Percentiles rank a stretch among this genome's conserved stretches.
phyloP scores from a whole-genome alignment of 1,284 basidiomycete genomes.

The Chondrostereum purpureum region DNA sequence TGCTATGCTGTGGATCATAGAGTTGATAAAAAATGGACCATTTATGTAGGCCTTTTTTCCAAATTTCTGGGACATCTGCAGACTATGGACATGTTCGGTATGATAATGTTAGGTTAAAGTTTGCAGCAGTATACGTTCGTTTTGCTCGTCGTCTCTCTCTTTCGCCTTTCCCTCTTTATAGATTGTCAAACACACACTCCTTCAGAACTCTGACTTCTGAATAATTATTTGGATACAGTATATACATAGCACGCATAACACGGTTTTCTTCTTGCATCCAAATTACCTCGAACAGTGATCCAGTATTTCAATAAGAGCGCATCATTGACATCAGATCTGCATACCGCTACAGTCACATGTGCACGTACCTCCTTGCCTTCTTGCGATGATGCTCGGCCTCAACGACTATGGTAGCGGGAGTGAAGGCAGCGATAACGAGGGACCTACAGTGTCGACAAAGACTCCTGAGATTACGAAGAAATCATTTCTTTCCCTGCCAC shows the following conservation, averaged over 20 bases:
- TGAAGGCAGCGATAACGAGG: conserved; percentile 45
- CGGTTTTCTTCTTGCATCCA: background rate
- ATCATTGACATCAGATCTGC: too few species aligned
- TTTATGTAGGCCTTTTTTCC: background rate
- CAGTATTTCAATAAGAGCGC: too few species aligned
- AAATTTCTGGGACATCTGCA: conserved; percentile 1
- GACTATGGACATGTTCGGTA: conserved; percentile 1
- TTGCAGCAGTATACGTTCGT: background rate
- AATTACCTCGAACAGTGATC: too few species aligned
- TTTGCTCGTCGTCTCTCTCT: conserved; percentile 1
- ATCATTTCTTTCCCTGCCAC: conserved; percentile 28
- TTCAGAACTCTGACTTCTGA: background rate
- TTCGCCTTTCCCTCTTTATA: background rate
- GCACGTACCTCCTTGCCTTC: background rate
- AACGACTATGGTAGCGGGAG: conserved; percentile 69
- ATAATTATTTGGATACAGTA: background rate
- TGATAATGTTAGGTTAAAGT: background rate
- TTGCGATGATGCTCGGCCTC: conserved; percentile 57
- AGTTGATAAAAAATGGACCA: background rate
- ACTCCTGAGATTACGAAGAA: conserved; percentile 23
- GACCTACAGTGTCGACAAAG: conserved; percentile 13
- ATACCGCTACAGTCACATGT: too few species aligned
- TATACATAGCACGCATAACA: background rate
- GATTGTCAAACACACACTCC: background rate
- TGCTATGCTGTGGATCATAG: conserved; percentile 2